Conservation (phyloP, 345 rosid species). For the Eucalyptus grandis region DNA sequence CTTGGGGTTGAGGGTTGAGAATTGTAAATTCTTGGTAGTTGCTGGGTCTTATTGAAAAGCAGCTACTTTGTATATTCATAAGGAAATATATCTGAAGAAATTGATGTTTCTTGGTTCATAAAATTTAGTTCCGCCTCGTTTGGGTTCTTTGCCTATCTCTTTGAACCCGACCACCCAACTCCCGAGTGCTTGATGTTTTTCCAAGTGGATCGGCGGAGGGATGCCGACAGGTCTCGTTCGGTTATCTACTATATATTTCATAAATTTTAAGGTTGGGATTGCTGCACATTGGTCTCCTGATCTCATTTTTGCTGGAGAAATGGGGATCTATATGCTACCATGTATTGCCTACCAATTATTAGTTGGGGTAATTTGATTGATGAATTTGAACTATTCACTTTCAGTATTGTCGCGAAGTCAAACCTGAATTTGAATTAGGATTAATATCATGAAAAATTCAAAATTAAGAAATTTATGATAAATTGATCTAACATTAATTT, state of each 20-base stretch:
- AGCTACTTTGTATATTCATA: constrained; percentile 4
- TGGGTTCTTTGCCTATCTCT: background rate
- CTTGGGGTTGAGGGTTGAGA: constrained; percentile 2
- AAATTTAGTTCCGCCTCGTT: background rate
- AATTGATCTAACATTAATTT: too few species aligned
- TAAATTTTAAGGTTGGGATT: background rate
- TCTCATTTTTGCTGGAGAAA: background rate
- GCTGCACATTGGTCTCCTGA: background rate
- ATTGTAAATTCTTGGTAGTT: constrained; percentile 53
- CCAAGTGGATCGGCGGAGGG: background rate
- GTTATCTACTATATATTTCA: background rate
- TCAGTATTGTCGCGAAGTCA: background rate
- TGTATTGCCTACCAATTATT: background rate
- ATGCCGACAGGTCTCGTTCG: background rate
- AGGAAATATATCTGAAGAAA: background rate
- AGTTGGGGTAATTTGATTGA: background rate
- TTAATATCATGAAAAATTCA: too few species aligned
- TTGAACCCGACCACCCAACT: background rate
- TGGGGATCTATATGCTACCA: background rate
- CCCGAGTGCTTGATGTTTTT: background rate
- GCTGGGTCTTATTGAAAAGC: constrained; percentile 10
- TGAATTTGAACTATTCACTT: background rate
- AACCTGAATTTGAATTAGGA: background rate
- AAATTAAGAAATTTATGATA: too few species aligned
- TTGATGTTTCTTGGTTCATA: background rate